Conservation (phyloP, 257 asterid species). For the Mentha longifolia region DNA sequence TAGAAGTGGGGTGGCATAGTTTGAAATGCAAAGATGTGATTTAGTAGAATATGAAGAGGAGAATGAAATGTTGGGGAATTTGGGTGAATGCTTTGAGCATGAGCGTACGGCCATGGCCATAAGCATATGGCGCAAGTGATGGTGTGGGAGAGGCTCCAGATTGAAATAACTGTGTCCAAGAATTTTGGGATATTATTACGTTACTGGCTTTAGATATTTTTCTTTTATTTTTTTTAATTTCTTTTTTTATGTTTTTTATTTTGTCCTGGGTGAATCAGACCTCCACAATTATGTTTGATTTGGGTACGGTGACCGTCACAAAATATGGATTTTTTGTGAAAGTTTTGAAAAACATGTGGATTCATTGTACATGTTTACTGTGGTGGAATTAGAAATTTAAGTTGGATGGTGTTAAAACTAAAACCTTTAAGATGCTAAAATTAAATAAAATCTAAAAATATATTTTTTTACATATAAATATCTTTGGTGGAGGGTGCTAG, state of each 20-base stretch:
- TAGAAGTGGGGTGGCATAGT: conserved; percentile 7
- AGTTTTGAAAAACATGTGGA: no score
- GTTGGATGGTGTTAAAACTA: no score
- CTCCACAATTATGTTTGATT: no score
- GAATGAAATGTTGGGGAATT: conserved; percentile 29
- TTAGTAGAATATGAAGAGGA: conserved; percentile 28
- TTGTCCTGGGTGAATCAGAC: no score
- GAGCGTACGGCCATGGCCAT: conserved; percentile 54
- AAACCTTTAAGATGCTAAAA: no score
- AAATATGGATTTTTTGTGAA: no score
- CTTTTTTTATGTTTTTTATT: neutral
- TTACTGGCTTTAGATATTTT: neutral
- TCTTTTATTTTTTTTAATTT: neutral
- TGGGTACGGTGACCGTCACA: no score
- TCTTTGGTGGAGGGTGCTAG: no score
- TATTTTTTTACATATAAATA: no score
- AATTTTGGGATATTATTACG: conserved; percentile 36
- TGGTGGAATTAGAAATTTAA: no score
- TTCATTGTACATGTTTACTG: no score
- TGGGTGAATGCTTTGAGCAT: conserved; percentile 42
- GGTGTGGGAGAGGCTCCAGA: conserved; percentile 30
- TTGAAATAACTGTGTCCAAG: conserved; percentile 31
- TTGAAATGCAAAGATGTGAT: conserved; percentile 34
- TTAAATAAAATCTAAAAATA: no score
- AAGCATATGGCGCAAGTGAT: conserved; percentile 28